Conservation (phyloP, 2,329 filamentous ascomycete species). For the Neonectria punicea region DNA sequence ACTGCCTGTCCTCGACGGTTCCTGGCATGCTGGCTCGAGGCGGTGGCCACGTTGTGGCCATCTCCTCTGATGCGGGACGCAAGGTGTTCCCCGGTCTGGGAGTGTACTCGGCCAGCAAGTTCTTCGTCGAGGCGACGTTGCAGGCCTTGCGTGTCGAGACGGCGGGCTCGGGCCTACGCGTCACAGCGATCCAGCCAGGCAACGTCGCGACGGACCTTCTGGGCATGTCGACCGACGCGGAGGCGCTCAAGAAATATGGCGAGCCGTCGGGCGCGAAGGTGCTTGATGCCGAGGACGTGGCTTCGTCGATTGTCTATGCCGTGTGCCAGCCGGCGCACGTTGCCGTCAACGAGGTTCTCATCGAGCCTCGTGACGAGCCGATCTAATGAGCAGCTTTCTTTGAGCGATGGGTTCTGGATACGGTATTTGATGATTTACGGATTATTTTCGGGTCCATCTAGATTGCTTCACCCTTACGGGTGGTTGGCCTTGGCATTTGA, state of each 20-base stretch:
- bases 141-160: conserved; percentile 81
- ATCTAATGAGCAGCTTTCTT: conserved; percentile 58
- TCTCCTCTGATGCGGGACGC: conserved; percentile 83
- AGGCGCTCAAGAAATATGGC: conserved; percentile 83
- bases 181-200: conserved; percentile 81
- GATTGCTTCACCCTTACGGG: conserved; percentile 28
- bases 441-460: conserved; percentile 19
- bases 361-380: conserved; percentile 81
- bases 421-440: conserved; percentile 1
- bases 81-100: conserved; percentile 85
- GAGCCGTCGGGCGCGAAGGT: conserved; percentile 80
- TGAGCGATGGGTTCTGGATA: not conserved
- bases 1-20: conserved; percentile 76
- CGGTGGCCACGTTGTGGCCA: conserved; percentile 79
- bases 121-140: conserved; percentile 86
- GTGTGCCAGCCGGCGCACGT: conserved; percentile 80
- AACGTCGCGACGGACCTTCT: conserved; percentile 80
- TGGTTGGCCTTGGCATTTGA: conserved; percentile 3
- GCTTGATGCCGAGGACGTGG: conserved; percentile 78
- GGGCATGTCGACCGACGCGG: conserved; percentile 77
- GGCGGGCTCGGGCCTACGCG: conserved; percentile 75
- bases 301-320: conserved; percentile 77
- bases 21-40: conserved; percentile 78
- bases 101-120: conserved; percentile 85
- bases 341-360: conserved; percentile 81